These are phyloP conservation scores for Solanum corneliomulleri DNA, from an alignment of 257 asterid genomes.

Conservation along the genomic window DNA sequence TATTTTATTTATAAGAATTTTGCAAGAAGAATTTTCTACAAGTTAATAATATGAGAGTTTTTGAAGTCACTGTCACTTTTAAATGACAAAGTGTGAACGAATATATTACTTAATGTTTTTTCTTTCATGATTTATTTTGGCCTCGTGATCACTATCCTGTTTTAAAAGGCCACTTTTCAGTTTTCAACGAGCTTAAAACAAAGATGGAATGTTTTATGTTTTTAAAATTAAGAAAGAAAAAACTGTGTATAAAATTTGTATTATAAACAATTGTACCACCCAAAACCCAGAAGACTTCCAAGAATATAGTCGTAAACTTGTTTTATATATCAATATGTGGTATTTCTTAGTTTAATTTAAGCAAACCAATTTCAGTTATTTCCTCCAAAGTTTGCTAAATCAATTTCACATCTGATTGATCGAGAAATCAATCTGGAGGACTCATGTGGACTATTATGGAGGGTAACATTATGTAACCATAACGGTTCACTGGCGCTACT, in stretches of 20 bases:
- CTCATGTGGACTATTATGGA: constrained; percentile 27
- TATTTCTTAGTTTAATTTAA: background rate
- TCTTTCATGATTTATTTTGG: too few species aligned
- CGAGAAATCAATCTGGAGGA: constrained; percentile 36
- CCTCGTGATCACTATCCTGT: too few species aligned
- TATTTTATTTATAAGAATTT: too few species aligned
- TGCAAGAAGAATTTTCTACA: background rate
- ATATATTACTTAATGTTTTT: background rate
- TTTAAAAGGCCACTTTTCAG: background rate
- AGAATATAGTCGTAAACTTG: background rate
- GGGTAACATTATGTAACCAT: constrained; percentile 13
- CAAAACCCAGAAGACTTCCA: background rate
- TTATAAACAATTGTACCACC: background rate
- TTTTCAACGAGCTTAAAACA: background rate
- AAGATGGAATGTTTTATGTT: background rate
- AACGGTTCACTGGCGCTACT: constrained; percentile 30
- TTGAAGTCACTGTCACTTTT: background rate
- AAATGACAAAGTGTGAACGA: background rate
- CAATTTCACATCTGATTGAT: constrained; percentile 10
- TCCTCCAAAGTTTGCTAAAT: constrained; percentile 38
- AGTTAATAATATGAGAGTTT: background rate
- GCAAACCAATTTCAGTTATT: constrained; percentile 28
- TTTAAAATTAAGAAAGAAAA: background rate
- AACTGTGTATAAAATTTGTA: too few species aligned
- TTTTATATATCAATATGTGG: background rate